Evolutionary conservation across 129 eudicot species (phyloP), one percentile per base, ranked within the genome.

Genomic region (Helichrysum umbraculigerum): DNA sequence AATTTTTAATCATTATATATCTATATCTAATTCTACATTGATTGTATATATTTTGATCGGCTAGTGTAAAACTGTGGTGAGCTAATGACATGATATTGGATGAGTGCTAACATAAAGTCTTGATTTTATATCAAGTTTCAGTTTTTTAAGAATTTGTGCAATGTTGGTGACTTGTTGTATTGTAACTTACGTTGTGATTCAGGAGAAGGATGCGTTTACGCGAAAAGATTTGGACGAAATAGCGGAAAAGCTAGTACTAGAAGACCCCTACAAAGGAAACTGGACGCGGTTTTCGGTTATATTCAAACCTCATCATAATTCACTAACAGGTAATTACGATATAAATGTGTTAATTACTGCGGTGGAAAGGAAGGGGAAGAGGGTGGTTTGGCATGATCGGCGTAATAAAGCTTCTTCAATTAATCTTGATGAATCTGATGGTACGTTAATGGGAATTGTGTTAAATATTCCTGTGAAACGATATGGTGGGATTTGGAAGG

Each of bases 231-330:
- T 95, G 86, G 83, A 95, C 72, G 86, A 74, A 17, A 81, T 91
- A 75, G 92, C 99, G 56, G 90, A 81, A 87, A 86, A 82, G 47
- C 94, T 95, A 52, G 84, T 77, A 75, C 82, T 74, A 65, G 92
- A 89, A 77, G 97, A 95, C 77, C 99, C 99, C 52, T 89, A 64
- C 74, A 79, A 76, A 71, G 81, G 82, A 68, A 80, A 76, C 50
- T 89, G 99, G 97, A 83, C 88, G 30, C 96, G 94, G 0, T 71
- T 94, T 3, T 91, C 96, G 1, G 86, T 89, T 57, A 80, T 95
- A 57, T 95, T 95, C 83, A 89, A 87, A 84, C 96, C 99, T 80
- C 99, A 95, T 81, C 96, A 95, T 77, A 95, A 95, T 81, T 58
- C 87, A 66, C 19, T 95, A 25, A 87, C 97, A n/a, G 99, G 97